A percentile compares a stretch with the other conserved stretches of the same genome.
phyloP scores from a whole-genome alignment of 352 stramenopile genomes.

The Phytopythium ostracodes region DNA sequence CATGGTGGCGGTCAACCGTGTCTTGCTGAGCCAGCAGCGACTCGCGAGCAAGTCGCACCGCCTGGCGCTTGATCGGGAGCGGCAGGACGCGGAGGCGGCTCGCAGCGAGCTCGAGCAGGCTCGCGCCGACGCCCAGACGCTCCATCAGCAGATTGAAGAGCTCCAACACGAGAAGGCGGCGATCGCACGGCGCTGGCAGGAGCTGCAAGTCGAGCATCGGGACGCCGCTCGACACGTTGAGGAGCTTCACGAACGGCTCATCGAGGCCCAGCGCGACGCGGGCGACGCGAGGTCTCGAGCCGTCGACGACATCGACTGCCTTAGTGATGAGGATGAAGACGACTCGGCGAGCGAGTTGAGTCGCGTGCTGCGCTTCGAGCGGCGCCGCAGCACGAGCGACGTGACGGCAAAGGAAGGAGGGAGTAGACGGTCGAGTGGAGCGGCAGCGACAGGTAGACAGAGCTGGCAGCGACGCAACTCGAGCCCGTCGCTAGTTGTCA shows the following conservation, averaged over 20 bases:
- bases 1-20: conserved; percentile 35
- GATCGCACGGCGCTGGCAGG: conserved; percentile 29
- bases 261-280: conserved; percentile 20
- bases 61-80: conserved; percentile 6
- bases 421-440: background rate
- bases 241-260: conserved; percentile 49
- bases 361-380: conserved; percentile 6
- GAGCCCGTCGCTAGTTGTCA: background rate
- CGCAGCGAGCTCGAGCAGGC: conserved; percentile 16
- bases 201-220: conserved; percentile 46
- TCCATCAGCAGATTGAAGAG: conserved; percentile 18
- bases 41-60: conserved; percentile 5
- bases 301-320: background rate
- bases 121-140: conserved; percentile 9
- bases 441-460: background rate
- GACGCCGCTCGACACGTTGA: conserved; percentile 47
- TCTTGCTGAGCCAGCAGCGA: conserved; percentile 25
- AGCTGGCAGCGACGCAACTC: background rate
- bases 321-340: background rate
- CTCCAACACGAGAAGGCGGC: conserved; percentile 45
- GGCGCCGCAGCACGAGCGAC: conserved; percentile 4
- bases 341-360: conserved; percentile 5
- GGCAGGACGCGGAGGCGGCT: conserved; percentile 12
- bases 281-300: conserved; percentile 2
- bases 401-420: background rate